Evolutionary conservation across 148 eudicot species (phyloP).

Genomic region (Rhododendron griersonianum): DNA sequence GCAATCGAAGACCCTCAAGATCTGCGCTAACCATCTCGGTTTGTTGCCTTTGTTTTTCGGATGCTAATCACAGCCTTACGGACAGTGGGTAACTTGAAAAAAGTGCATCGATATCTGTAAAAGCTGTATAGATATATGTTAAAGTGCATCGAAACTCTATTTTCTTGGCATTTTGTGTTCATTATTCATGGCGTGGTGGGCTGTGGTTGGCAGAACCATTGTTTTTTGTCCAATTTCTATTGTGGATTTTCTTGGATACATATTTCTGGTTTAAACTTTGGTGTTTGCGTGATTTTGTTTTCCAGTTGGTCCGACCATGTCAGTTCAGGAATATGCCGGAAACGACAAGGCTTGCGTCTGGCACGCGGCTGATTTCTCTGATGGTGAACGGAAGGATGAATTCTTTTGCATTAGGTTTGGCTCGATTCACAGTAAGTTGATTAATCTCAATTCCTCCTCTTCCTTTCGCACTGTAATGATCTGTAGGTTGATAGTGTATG

Average conservation of each 20-base stretch:
- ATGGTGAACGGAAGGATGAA: conserved; percentile 74
- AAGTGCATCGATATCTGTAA: background rate
- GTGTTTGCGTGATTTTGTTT: background rate
- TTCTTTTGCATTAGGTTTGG: conserved; percentile 61
- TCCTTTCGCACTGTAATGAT: background rate
- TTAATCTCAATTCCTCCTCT: background rate
- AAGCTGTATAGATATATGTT: background rate
- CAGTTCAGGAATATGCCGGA: conserved; percentile 79
- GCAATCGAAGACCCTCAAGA: conserved; percentile 89
- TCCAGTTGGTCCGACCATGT: conserved; percentile 55
- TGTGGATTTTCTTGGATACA: background rate
- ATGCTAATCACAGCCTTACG: background rate
- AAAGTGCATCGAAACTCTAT: background rate
- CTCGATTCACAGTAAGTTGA: conserved; percentile 59
- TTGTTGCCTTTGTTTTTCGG: background rate
- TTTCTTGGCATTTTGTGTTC: background rate
- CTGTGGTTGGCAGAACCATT: background rate
- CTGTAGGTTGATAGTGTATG: background rate
- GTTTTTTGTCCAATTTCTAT: background rate
- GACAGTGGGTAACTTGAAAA: too few species aligned
- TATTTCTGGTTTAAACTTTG: background rate
- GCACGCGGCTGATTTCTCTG: conserved; percentile 83
- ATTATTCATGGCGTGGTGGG: background rate
- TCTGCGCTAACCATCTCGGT: conserved; percentile 95
- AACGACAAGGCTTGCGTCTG: conserved; percentile 85